Base-by-base conservation (phyloP, 768 basidiomycete species). In the Austroboletus festivus region DNA sequence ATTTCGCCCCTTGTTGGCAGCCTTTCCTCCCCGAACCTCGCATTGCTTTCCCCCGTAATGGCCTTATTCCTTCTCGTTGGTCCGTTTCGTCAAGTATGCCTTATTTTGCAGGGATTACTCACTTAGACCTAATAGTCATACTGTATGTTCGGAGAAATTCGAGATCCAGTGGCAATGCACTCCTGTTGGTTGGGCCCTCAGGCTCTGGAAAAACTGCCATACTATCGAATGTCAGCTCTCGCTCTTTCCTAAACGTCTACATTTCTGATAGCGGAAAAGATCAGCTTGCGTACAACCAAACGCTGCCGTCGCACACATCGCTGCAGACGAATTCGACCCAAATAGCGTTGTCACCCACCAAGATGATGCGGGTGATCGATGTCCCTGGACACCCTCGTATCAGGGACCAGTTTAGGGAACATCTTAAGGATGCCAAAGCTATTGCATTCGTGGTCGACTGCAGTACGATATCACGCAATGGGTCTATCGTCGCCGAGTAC, bases 321-420 rank as follows among this genome's bases (percentile, higher is more conserved):
- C 71, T 93, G 61, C 90, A 93, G 63, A 74, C 76, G 5, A 93
- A 89, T 62, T 68, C 74, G 1, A 76, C 80, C 4, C 54, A 73
- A 5, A 62, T 84, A 28, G 50, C 67, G 5, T 55, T 83, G n/a
- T 61, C 67, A 6, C 52, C 70, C 2, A 72, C 70, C 37, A 78
- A 76, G 55, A 60, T 67, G 13, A 61, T 86, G 38, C 77, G 73
- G 34, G 67, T 87, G 12, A 71, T 90, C 16, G 90, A 93, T 64
- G 68, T 93, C 35, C 90, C 90, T 8, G 90, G 90, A n/a, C 90
- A 93, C 63, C 86, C 89, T 10, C 79, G 90, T 35, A 77, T 93
- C 47, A 70, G 89, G 24, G 79, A 79, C 57, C 86, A 89, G 58
- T 87, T 89, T 60, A 70, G 68, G 41, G 87, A 90, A 35, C 68